Evolutionary conservation across 495 filamentous ascomycete species (phyloP).

Genomic region (Ramalina intermedia): DNA sequence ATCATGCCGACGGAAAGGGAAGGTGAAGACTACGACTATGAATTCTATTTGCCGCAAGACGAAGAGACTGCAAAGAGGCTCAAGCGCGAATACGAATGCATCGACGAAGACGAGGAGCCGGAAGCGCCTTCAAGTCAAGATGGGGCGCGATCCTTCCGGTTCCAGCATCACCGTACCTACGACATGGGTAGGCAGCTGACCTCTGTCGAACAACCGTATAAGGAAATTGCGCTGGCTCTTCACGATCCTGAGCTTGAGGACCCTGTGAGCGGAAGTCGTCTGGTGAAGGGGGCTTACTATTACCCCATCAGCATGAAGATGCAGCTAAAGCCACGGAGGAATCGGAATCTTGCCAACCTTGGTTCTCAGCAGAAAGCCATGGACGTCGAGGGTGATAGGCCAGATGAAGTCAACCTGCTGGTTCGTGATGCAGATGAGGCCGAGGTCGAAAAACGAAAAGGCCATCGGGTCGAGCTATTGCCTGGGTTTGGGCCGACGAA

Average conservation of each 20-base stretch:
- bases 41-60: conserved; percentile 59
- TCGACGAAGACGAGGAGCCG: conserved; percentile 54
- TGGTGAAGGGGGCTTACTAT: conserved; percentile 62
- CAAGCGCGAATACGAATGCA: conserved; percentile 55
- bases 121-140: conserved; percentile 38
- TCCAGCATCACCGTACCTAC: conserved; percentile 66
- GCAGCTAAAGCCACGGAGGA: conserved; percentile 42
- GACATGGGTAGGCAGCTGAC: conserved; percentile 60
- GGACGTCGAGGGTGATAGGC: conserved; percentile 32
- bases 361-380: conserved; percentile 26
- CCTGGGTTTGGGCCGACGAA: neutral
- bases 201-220: conserved; percentile 35
- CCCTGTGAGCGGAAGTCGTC: neutral
- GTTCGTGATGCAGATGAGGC: conserved; percentile 39
- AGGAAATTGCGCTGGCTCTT: conserved; percentile 45
- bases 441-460: conserved; percentile 34
- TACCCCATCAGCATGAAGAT: conserved; percentile 71
- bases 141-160: conserved; percentile 41
- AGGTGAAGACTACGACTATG: conserved; percentile 45
- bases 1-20: conserved; percentile 47
- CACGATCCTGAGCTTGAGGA: conserved; percentile 49
- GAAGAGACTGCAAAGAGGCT: conserved; percentile 42
- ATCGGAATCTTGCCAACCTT: conserved; percentile 34
- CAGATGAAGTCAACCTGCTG: conserved; percentile 41
- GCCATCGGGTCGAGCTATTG: conserved; percentile 21